Evolutionary conservation across 148 eudicot genomes (phyloP).

Genomic region (Fagopyrum esculentum): DNA sequence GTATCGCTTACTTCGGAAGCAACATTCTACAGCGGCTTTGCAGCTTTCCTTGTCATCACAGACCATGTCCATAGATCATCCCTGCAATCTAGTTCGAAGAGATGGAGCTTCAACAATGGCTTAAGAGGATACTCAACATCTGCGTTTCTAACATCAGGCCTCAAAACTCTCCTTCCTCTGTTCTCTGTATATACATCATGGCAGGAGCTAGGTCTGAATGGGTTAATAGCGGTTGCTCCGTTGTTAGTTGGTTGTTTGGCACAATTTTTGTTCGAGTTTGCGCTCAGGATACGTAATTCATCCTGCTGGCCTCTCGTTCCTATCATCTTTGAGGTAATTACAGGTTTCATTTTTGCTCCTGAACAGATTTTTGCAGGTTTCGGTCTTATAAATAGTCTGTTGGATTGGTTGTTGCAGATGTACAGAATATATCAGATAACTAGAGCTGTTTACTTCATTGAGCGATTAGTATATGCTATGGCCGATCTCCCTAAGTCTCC

Average conservation of each 20-base stretch:
- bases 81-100: constrained; percentile 55
- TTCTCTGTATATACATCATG: constrained; percentile 44
- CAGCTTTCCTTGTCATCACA: constrained; percentile 47
- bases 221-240: constrained; percentile 55
- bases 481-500: constrained; percentile 32
- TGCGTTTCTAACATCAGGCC: constrained; percentile 44
- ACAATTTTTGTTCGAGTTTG: constrained; percentile 46
- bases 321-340: constrained; percentile 68
- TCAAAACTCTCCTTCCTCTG: constrained; percentile 59
- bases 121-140: constrained; percentile 49
- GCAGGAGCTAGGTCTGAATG: constrained; percentile 62
- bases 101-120: constrained; percentile 73
- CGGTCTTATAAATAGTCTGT: not conserved
- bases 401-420: constrained; percentile 26
- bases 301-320: constrained; percentile 88
- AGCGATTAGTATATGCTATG: constrained; percentile 52
- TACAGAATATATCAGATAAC: constrained; percentile 73
- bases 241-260: constrained; percentile 54
- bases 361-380: not conserved
- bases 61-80: constrained; percentile 68
- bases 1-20: constrained; percentile 50
- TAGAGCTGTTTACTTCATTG: constrained; percentile 53
- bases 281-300: constrained; percentile 35
- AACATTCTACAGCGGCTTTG: constrained; percentile 60
- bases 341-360: not conserved